Conservation (phyloP, 345 rosid species). For the Brassica cretica region DNA sequence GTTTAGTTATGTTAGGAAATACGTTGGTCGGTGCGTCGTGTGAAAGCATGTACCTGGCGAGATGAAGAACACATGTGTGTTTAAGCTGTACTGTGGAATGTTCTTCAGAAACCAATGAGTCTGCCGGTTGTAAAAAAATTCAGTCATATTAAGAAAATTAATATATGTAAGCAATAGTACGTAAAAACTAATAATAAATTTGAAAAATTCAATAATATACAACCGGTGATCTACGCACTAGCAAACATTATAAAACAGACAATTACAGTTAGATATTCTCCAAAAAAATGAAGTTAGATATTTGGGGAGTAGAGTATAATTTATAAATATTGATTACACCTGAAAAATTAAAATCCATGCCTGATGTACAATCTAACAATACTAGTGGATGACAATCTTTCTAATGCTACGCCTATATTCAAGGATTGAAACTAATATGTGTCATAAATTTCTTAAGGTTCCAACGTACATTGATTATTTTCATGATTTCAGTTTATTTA, state of each 20-base stretch:
- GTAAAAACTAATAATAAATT: slow-evolving; percentile 11
- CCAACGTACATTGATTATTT: neutral
- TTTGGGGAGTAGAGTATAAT: neutral
- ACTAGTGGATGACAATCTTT: slow-evolving; percentile 6
- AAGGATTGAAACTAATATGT: slow-evolving; percentile 31
- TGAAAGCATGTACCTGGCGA: slow-evolving; percentile 30
- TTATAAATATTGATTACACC: slow-evolving; percentile 18
- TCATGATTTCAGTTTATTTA: neutral
- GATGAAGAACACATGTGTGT: slow-evolving; percentile 35
- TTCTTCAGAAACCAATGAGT: slow-evolving; percentile 31
- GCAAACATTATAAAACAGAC: slow-evolving; percentile 18
- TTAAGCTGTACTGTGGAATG: slow-evolving; percentile 38
- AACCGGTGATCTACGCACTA: slow-evolving; percentile 24
- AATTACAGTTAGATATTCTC: slow-evolving; percentile 22
- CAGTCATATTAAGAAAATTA: neutral
- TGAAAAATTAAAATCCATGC: neutral
- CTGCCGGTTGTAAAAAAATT: neutral
- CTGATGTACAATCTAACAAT: neutral
- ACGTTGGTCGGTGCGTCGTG: slow-evolving; percentile 31
- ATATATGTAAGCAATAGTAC: slow-evolving; percentile 10
- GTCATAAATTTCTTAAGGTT: slow-evolving; percentile 1
- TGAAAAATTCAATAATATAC: neutral
- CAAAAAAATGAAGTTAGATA: neutral
- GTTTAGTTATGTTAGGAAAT: slow-evolving; percentile 1
- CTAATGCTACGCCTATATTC: slow-evolving; percentile 40